phyloP scores from a whole-genome alignment of 78 protist species.

The Dictyostelium capitatum region DNA sequence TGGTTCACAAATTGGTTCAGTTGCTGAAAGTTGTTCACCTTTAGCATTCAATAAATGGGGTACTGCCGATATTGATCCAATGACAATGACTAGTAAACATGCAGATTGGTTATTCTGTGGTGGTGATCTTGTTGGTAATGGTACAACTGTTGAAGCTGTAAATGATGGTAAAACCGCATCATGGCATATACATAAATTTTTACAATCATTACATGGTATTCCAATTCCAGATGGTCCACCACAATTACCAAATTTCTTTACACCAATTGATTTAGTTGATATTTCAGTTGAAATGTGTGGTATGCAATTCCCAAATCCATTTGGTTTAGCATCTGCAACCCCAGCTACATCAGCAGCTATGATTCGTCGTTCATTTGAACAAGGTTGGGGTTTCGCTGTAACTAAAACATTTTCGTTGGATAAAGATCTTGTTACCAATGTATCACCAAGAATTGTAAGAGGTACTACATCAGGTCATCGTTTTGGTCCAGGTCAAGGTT shows the following conservation, averaged over 20 bases:
- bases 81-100: constrained; percentile 76
- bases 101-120: constrained; percentile 92
- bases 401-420: constrained; percentile 96
- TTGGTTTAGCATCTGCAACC: constrained; percentile 98
- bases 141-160: constrained; percentile 97
- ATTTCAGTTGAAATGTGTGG: constrained; percentile 90
- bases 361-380: constrained; percentile 97
- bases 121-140: constrained; percentile 94
- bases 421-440: constrained; percentile 95
- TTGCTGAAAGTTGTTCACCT: constrained; percentile 73
- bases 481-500: constrained; percentile 94
- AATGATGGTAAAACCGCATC: constrained; percentile 97
- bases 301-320: constrained; percentile 95
- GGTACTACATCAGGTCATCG: constrained; percentile 91
- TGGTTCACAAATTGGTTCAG: constrained; percentile 84
- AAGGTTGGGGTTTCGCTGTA: constrained; percentile 99
- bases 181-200: constrained; percentile 93
- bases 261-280: constrained; percentile 95
- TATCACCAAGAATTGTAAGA: constrained; percentile 95
- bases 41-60: constrained; percentile 86
- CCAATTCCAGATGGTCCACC: constrained; percentile 78
- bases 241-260: constrained; percentile 91
- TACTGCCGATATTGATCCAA: constrained; percentile 81
- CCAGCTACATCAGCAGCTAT: constrained; percentile 90
- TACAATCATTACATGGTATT: constrained; percentile 87